A percentile compares a stretch with the other conserved stretches of the same genome.
phyloP scores from a whole-genome alignment of 1,284 basidiomycete species.

The Ganoderma sp. region DNA sequence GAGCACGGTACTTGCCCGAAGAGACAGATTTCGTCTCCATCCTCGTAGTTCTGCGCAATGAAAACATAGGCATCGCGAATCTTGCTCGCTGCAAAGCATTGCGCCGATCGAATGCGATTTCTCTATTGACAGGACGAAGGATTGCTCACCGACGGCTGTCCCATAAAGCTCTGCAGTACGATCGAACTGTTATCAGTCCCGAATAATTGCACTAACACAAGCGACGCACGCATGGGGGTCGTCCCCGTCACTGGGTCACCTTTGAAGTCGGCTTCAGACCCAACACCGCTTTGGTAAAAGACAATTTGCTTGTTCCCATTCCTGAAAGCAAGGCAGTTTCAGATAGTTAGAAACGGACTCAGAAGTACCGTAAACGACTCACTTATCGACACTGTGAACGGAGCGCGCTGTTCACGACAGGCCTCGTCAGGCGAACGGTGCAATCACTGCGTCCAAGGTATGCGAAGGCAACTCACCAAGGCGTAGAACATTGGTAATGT shows the following conservation, averaged over 20 bases:
- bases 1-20: neutral
- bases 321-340: neutral
- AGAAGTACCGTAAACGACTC: neutral
- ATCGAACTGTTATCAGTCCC: neutral
- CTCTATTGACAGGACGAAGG: neutral
- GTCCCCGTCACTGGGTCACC: neutral
- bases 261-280: neutral
- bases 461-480: neutral
- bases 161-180: neutral
- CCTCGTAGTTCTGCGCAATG: neutral
- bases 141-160: neutral
- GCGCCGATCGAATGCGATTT: neutral
- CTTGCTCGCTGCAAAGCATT: neutral
- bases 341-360: neutral
- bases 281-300: conserved; percentile 2
- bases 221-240: neutral
- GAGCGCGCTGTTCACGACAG: neutral
- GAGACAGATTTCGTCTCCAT: neutral
- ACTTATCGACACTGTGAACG: neutral
- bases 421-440: neutral
- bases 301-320: conserved; percentile 1
- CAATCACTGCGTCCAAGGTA: neutral
- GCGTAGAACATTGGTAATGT: neutral
- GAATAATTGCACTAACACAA: neutral
- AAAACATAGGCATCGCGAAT: neutral